Evolutionary conservation across 2,329 filamentous ascomycete species (phyloP).

Genomic region (Xylariaceae sp.): DNA sequence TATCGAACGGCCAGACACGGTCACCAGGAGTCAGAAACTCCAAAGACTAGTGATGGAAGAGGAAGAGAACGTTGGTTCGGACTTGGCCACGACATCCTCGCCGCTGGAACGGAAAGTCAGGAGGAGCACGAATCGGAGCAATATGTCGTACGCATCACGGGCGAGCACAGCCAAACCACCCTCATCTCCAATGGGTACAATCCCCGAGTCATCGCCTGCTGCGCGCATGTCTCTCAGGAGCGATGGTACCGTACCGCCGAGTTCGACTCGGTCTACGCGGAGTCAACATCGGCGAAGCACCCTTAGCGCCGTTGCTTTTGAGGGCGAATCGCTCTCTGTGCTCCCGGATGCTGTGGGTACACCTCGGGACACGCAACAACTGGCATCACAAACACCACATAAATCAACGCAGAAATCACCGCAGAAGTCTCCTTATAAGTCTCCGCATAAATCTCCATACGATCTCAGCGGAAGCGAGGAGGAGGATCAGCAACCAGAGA

Average conservation of each 20-base stretch:
- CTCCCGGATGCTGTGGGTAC: constrained; percentile 28
- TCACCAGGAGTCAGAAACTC: constrained; percentile 40
- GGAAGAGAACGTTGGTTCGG: constrained; percentile 27
- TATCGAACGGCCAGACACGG: constrained; percentile 33
- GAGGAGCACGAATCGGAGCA: constrained; percentile 30
- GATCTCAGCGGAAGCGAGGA: constrained; percentile 19
- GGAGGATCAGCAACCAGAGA: constrained; percentile 21
- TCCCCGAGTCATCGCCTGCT: constrained; percentile 23
- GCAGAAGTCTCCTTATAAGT: background rate
- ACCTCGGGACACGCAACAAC: constrained; percentile 24
- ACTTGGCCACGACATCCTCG: constrained; percentile 37
- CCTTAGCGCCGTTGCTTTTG: constrained; percentile 14
- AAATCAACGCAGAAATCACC: constrained; percentile 3
- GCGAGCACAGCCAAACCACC: constrained; percentile 20
- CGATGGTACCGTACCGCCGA: constrained; percentile 18
- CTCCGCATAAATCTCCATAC: constrained; percentile 10
- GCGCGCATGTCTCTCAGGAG: constrained; percentile 22
- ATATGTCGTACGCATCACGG: constrained; percentile 31
- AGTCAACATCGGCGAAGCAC: constrained; percentile 23
- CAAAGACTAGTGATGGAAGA: constrained; percentile 36
- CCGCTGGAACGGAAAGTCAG: constrained; percentile 41
- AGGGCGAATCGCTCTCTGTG: constrained; percentile 26
- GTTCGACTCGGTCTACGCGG: constrained; percentile 25
- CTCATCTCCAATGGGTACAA: constrained; percentile 14
- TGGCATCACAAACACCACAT: constrained; percentile 7